phyloP scores from a whole-genome alignment of 2,329 filamentous ascomycete species.

The Xylariaceae sp. region DNA sequence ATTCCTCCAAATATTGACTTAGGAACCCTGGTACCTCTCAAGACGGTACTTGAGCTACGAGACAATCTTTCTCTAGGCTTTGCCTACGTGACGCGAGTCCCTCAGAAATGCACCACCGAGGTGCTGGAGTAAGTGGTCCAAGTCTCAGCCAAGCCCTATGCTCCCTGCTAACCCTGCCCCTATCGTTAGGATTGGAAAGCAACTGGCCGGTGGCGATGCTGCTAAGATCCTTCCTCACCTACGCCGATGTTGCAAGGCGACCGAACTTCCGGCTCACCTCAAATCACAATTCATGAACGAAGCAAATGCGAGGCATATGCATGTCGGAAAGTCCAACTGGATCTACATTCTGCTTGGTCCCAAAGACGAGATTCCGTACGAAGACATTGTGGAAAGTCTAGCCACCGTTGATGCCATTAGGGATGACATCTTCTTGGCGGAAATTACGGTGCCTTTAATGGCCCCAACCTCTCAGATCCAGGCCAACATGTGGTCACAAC shows the following conservation, averaged over 20 bases:
- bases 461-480: conserved; percentile 77
- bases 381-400: conserved; percentile 54
- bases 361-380: conserved; percentile 53
- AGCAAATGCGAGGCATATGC: conserved; percentile 57
- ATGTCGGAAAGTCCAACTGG: conserved; percentile 62
- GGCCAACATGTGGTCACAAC: conserved; percentile 71
- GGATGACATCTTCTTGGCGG: conserved; percentile 58
- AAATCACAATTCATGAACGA: conserved; percentile 65
- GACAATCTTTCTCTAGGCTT: conserved; percentile 61
- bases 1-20: conserved; percentile 35
- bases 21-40: conserved; percentile 58
- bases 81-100: conserved; percentile 72
- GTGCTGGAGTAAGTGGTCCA: conserved; percentile 66
- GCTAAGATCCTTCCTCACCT: conserved; percentile 71
- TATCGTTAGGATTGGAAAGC: conserved; percentile 54
- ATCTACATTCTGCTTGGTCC: conserved; percentile 61
- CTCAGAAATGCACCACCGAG: conserved; percentile 70
- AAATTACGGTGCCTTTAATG: conserved; percentile 70
- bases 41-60: conserved; percentile 65
- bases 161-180: conserved; percentile 34
- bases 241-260: conserved; percentile 73
- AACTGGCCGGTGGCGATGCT: conserved; percentile 60
- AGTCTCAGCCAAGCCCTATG: conserved; percentile 6
- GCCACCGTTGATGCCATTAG: conserved; percentile 54
- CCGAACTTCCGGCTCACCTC: conserved; percentile 67